Base-by-base conservation (phyloP, 371 early-diverging fungal species). In the Chytridium lagenaria region DNA sequence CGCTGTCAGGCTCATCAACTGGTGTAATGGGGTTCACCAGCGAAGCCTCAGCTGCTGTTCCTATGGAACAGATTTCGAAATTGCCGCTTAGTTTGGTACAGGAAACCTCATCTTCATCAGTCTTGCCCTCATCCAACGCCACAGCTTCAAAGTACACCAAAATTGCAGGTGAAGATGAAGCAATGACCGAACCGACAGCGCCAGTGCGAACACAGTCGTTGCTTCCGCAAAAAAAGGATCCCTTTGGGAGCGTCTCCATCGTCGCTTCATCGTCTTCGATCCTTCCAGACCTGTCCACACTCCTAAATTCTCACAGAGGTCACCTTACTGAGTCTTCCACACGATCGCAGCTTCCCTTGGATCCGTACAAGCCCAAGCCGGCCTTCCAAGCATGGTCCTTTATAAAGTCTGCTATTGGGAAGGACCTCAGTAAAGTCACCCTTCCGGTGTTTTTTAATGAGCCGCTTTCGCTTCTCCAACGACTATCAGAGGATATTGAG, bases 371-470 rank as follows among this genome's bases (percentile, higher is more conserved):
- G 80, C 88, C 73, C 71, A 85, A 68, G 77, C 83, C 80, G 15
- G 37, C 67, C 0, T 70, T 80, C 33, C 61, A 67, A 10, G 72
- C 80, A 33, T 83, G 81, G 81, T 78, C 80, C 22, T 87, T 94
- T 69, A 83, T 94, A 52, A 94, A 91, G 81, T 90, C 89, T 67
- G 90, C 92, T 1, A 90, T 94, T 28, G 94, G 94, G 57, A 94
- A 94, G 78, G 95, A 94, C 72, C 79, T 94, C 74, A 85, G 88
- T 50, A 89, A 90, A 72, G 90, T 94, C 38, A 89, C 93, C 0
- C 79, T 95, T 30, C 95, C 95, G 0, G 95, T 94, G 26, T 87
- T 89, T 70, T 94, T 94, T 81, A 94, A 94, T 78, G 95, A 95
- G 78, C 94, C 95, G 0, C 85, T 92, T 0, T 89, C 90, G 19